Evolutionary conservation across 2,329 filamentous ascomycete species (phyloP), one percentile per base, ranked within the genome.

Genomic region (Monilinia aucupariae): DNA sequence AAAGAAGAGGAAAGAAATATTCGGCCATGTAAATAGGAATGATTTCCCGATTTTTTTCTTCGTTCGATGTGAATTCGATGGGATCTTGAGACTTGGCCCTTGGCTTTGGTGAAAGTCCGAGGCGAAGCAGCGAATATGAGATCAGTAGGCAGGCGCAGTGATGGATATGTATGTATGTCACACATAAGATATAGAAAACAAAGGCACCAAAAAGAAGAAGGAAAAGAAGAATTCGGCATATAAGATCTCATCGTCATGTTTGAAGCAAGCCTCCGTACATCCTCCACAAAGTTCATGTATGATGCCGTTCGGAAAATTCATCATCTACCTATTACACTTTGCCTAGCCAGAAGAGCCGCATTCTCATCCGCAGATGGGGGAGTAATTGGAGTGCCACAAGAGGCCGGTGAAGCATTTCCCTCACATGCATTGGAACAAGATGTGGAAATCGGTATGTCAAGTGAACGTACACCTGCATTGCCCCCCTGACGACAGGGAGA

Each of bases 211-310:
- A 27, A 43, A 27, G 20, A 47, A 34, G n/a, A 27, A 47, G 34
- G 25, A n/a, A 58, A 47, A 12, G 7, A 0, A 34, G n/a, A 25
- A 34, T 34, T 6, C 54, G 27, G 41, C 41, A 48, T n/a, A 20
- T 15, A 22, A 49, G 41, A 45, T 39, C 30, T 22, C 22, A 54
- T 32, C n/a, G n/a, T n/a, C 15, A 43, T 43, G 53, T 62, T 41
- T 32, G 51, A 10, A 41, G 43, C 59, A 62, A 49, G 60, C 51
- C 51, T 5, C 50, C 30, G 17, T n/a, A 55, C 32, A 45, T 37
- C 43, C 60, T 56, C 32, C 51, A 48, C 60, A 49, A 58, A 49
- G 43, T 62, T 56, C 34, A 62, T 58, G 20, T 41, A 55, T 39
- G 60, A 10, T 30, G 43, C 20, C 52, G 4, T 15, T 50, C 45